phyloP scores from a whole-genome alignment of 331 rosid genomes.

The Ulmus americana region DNA sequence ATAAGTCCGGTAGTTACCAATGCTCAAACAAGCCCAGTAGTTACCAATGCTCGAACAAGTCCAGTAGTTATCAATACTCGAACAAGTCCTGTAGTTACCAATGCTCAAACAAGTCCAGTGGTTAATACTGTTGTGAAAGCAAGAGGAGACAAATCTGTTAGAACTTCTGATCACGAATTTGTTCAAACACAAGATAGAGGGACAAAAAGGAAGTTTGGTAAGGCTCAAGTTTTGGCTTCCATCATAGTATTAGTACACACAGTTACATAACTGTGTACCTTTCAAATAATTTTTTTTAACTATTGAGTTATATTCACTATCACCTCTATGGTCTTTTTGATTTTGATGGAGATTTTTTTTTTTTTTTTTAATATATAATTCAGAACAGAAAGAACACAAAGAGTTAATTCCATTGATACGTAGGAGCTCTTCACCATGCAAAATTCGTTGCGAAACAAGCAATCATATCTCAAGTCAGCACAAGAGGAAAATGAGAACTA shows the following conservation, averaged over 20 bases:
- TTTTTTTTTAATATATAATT: conserved; percentile 18
- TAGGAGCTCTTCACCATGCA: conserved; percentile 40
- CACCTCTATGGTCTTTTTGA: not conserved
- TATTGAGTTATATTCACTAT: conserved; percentile 1
- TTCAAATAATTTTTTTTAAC: conserved; percentile 6
- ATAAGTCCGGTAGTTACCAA: conserved; percentile 31
- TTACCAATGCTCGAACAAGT: no score
- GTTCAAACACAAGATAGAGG: conserved; percentile 50
- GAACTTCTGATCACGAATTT: conserved; percentile 39
- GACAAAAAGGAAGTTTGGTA: conserved; percentile 75
- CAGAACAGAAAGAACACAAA: conserved; percentile 84
- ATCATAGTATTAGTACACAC: conserved; percentile 21
- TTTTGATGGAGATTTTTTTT: conserved; percentile 1
- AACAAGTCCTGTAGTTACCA: no score
- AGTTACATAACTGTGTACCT: conserved; percentile 16
- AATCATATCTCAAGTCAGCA: conserved; percentile 82
- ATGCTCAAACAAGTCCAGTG: no score
- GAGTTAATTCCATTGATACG: conserved; percentile 66
- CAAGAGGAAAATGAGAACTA: conserved; percentile 86
- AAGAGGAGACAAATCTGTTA: conserved; percentile 37
- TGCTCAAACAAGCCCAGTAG: not conserved
- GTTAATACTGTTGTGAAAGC: conserved; percentile 24
- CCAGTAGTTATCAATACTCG: no score
- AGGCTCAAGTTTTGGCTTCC: conserved; percentile 25
- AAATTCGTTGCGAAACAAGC: conserved; percentile 50